Conservation (phyloP, 225 moss, liverwort and hornwort species). For the Sphagnum contortum region DNA sequence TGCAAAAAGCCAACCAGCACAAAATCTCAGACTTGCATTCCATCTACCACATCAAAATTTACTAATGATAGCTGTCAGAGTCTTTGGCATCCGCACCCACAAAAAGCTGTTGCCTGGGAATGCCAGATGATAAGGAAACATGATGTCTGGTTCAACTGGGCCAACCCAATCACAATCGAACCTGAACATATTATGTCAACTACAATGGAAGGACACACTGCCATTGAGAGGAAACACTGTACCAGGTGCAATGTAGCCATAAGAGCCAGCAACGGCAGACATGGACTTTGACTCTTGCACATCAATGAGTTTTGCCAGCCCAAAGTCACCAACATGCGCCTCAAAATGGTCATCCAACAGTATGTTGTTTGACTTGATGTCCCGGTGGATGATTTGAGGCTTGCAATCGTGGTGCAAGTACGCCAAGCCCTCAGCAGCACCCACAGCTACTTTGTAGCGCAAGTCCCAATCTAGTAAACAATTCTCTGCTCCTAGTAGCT, state of each 20-base stretch:
- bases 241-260: slow-evolving; percentile 70
- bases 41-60: too few species aligned
- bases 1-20: neutral
- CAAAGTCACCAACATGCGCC: slow-evolving; percentile 55
- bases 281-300: slow-evolving; percentile 37
- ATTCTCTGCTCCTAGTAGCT: slow-evolving; percentile 21
- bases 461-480: slow-evolving; percentile 52
- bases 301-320: slow-evolving; percentile 48
- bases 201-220: too few species aligned
- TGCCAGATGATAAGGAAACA: neutral
- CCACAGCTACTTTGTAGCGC: slow-evolving; percentile 40
- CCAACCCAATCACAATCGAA: too few species aligned
- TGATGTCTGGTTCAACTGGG: too few species aligned
- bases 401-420: slow-evolving; percentile 51
- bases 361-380: slow-evolving; percentile 54
- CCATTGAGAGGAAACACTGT: neutral
- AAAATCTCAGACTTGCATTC: too few species aligned
- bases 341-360: slow-evolving; percentile 40
- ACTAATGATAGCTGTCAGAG: too few species aligned
- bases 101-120: too few species aligned
- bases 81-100: too few species aligned
- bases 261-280: slow-evolving; percentile 48
- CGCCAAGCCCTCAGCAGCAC: slow-evolving; percentile 40
- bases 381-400: slow-evolving; percentile 43
- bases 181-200: too few species aligned